Conservation (phyloP, 2,329 filamentous ascomycete species). For the Rutstroemia sp. region DNA sequence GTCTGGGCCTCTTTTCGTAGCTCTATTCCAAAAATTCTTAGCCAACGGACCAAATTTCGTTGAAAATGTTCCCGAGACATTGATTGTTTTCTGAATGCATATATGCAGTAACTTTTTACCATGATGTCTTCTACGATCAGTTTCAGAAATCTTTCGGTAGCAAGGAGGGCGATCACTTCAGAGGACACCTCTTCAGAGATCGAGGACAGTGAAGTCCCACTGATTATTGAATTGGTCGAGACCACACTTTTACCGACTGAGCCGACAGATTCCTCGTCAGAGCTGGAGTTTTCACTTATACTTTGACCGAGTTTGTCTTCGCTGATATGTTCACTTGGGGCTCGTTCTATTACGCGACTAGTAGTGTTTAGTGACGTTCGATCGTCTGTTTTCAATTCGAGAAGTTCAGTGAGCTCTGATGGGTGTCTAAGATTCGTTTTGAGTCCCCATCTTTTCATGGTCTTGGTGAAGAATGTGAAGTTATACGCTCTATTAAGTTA, state of each 20-base stretch:
- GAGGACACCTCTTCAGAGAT: constrained; percentile 7
- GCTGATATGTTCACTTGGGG: no score
- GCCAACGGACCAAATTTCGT: constrained; percentile 9
- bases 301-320: no score
- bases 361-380: neutral
- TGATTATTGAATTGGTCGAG: constrained; percentile 2
- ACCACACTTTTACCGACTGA: constrained; percentile 12
- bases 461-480: no score
- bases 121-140: constrained; percentile 9
- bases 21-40: constrained; percentile 9
- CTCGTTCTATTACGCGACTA: neutral
- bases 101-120: constrained; percentile 4
- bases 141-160: constrained; percentile 10
- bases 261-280: constrained; percentile 6
- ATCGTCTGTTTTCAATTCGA: neutral
- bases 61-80: constrained; percentile 11
- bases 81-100: neutral
- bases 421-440: no score
- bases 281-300: neutral
- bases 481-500: no score
- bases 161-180: neutral
- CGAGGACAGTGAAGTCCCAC: constrained; percentile 12
- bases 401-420: neutral
- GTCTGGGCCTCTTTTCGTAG: constrained; percentile 11
- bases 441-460: no score